Evolutionary conservation across 1,284 basidiomycete genomes (phyloP).

Genomic region (Sanghuangporus sanghuang): DNA sequence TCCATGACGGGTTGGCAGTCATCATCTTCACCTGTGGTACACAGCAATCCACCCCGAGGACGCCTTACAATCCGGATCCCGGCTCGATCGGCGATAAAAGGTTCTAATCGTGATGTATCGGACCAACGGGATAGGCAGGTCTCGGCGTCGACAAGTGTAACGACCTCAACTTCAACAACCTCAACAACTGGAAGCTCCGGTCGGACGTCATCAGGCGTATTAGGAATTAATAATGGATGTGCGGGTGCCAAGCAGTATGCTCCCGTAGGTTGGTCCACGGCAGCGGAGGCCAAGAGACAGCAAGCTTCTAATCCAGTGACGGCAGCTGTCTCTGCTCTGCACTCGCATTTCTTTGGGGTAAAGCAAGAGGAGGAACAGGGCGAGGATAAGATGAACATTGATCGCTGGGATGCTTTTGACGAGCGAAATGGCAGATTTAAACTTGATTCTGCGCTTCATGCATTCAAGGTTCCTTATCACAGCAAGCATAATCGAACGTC

Average conservation of each 20-base stretch:
- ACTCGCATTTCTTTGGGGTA: neutral
- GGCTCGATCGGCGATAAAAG: neutral
- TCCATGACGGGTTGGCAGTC: neutral
- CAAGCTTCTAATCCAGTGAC: constrained; percentile 5
- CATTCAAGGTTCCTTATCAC: neutral
- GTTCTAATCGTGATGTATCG: neutral
- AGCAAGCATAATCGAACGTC: neutral
- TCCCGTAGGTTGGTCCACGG: neutral
- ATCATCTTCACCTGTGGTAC: neutral
- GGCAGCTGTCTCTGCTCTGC: neutral
- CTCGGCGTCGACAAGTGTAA: constrained; percentile 3
- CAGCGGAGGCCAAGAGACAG: neutral
- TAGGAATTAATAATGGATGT: neutral
- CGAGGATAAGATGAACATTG: neutral
- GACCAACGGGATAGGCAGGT: neutral
- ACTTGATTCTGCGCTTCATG: neutral
- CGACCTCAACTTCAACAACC: neutral
- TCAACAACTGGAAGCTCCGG: neutral
- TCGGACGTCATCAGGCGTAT: neutral
- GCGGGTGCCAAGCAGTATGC: neutral
- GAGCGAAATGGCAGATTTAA: neutral
- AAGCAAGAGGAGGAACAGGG: constrained; percentile 9
- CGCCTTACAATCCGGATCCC: constrained; percentile 16
- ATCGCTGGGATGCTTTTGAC: neutral
- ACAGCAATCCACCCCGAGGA: neutral